A percentile compares a stretch with the other conserved stretches of the same genome.
These are phyloP conservation scores for Rozella allomycis DNA, from an alignment of 371 early-diverging fungal genomes.

Conservation along the genomic window DNA sequence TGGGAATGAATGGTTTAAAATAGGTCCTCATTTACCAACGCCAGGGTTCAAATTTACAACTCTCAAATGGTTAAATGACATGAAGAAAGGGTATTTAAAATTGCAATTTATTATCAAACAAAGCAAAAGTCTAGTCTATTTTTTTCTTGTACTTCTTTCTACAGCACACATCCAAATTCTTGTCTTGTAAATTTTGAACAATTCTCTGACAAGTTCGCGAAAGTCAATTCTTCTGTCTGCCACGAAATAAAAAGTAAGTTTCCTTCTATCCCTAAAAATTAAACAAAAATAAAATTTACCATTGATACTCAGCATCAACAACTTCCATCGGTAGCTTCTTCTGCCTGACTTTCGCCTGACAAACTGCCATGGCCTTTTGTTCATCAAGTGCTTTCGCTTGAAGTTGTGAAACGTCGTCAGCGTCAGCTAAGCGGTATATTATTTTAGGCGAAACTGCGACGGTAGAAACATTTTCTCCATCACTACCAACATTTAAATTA, in stretches of 20 bases:
- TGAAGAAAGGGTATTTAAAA: too few species aligned
- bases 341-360: conserved; percentile 64
- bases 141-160: conserved; percentile 1
- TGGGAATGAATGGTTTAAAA: too few species aligned
- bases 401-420: conserved; percentile 45
- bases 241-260: conserved; percentile 82
- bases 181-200: conserved; percentile 96
- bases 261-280: conserved; percentile 88
- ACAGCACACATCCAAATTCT: conserved; percentile 86
- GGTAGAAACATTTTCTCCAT: neutral
- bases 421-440: conserved; percentile 58
- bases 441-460: conserved; percentile 47
- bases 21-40: too few species aligned
- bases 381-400: conserved; percentile 61
- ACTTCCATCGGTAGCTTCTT: conserved; percentile 77
- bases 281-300: too few species aligned
- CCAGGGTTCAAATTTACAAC: too few species aligned
- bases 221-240: conserved; percentile 94
- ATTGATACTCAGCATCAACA: conserved; percentile 90
- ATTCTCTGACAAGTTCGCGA: conserved; percentile 87
- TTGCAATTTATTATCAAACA: too few species aligned
- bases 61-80: too few species aligned
- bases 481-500: conserved; percentile 3
- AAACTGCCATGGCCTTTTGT: conserved; percentile 55
- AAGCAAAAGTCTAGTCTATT: neutral